Evolutionary conservation across 495 filamentous ascomycete species (phyloP).

Genomic region (Talaromyces nanjingensis): DNA sequence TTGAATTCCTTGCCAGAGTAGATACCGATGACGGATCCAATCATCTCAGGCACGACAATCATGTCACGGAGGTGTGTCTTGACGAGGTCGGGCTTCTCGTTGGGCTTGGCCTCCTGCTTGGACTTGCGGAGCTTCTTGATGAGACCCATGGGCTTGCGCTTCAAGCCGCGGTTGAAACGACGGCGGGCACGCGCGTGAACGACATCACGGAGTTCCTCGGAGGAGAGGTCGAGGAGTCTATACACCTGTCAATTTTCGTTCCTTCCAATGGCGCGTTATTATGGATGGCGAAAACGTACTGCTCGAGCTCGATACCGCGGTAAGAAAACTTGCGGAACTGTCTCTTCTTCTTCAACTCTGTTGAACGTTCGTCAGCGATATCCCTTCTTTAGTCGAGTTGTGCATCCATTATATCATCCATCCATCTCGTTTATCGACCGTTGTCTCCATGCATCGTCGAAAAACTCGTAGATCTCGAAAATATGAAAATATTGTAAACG

Average conservation of each 20-base stretch:
- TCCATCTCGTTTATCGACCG: slow-evolving; percentile 14
- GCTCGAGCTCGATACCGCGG: slow-evolving; percentile 97
- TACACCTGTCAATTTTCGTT: slow-evolving; percentile 42
- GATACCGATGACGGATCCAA: slow-evolving; percentile 94
- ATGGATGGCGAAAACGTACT: slow-evolving; percentile 60
- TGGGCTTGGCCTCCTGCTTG: slow-evolving; percentile 99
- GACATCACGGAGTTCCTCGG: slow-evolving; percentile 97
- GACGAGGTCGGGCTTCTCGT: slow-evolving; percentile 98
- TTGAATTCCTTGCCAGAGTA: slow-evolving; percentile 99
- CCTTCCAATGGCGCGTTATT: slow-evolving; percentile 46
- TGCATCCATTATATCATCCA: slow-evolving; percentile 13
- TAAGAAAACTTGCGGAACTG: slow-evolving; percentile 99
- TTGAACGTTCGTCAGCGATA: slow-evolving; percentile 15
- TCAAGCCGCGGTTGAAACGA: slow-evolving; percentile 98
- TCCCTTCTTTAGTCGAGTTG: slow-evolving; percentile 35
- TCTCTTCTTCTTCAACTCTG: slow-evolving; percentile 98
- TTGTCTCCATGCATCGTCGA: not conserved
- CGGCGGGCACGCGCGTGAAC: slow-evolving; percentile 97
- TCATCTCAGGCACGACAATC: slow-evolving; percentile 99
- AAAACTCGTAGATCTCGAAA: slow-evolving; percentile 4
- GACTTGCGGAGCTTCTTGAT: slow-evolving; percentile 99
- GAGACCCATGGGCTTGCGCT: slow-evolving; percentile 99
- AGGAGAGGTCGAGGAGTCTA: slow-evolving; percentile 95
- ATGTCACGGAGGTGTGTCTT: slow-evolving; percentile 99
- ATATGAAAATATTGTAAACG: slow-evolving; percentile 22